phyloP scores from a whole-genome alignment of 805 yeast species.

The Starmerella bombicola region DNA sequence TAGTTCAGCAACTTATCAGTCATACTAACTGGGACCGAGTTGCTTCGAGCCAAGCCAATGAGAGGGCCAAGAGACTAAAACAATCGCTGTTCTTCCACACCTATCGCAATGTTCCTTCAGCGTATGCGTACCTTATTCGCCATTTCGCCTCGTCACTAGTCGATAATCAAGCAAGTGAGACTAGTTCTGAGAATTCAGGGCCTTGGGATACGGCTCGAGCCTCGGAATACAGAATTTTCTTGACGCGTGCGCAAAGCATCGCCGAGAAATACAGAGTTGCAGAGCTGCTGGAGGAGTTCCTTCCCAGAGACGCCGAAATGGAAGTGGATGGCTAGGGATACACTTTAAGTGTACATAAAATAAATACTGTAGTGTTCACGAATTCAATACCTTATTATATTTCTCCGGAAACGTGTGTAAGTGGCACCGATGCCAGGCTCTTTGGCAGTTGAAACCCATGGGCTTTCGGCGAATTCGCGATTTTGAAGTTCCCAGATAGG shows the following conservation, averaged over 20 bases:
- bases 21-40: conserved; percentile 15
- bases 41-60: not conserved
- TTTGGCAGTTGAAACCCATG: conserved; percentile 33
- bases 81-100: conserved; percentile 12
- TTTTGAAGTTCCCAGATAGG: conserved; percentile 45
- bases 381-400: conserved; percentile 31
- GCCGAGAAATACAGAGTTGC: conserved; percentile 9
- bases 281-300: not conserved
- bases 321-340: conserved; percentile 3
- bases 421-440: conserved; percentile 36
- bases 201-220: too few species aligned
- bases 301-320: not conserved
- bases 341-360: not conserved
- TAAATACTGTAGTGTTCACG: not conserved
- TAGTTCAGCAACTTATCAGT: conserved; percentile 15
- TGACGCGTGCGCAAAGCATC: conserved; percentile 7
- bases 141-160: conserved; percentile 1
- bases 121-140: not conserved
- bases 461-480: conserved; percentile 28
- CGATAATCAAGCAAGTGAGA: too few species aligned
- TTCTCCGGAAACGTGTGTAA: conserved; percentile 46
- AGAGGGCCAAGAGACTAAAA: not conserved
- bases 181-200: too few species aligned
- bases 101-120: conserved; percentile 1
- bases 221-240: too few species aligned